A percentile compares a stretch with the other conserved stretches of the same genome.
Conservation (phyloP, 768 basidiomycete species). For the Rubroboletus satanas region DNA sequence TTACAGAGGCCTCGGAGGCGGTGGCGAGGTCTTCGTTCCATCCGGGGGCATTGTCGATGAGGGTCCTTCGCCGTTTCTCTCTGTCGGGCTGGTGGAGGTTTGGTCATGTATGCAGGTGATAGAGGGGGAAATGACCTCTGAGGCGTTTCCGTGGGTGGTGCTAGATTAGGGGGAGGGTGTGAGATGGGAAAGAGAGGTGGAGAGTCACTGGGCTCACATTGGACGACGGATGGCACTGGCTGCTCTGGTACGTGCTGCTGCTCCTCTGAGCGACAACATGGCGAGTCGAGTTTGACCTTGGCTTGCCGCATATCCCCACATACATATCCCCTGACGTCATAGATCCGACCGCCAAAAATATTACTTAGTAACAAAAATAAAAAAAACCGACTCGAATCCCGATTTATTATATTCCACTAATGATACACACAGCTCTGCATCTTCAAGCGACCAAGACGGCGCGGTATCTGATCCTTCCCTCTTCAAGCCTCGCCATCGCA, state of each 20-base stretch:
- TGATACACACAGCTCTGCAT: not conserved
- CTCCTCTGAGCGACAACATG: constrained; percentile 18
- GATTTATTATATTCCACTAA: too few relatives aligned
- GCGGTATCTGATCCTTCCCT: constrained; percentile 31
- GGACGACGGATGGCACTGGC: not conserved
- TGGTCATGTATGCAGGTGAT: not conserved
- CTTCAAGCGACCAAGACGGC: constrained; percentile 23
- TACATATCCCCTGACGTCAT: constrained; percentile 14
- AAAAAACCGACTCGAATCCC: too few relatives aligned
- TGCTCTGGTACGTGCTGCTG: not conserved
- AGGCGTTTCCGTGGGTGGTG: constrained; percentile 59
- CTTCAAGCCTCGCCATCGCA: constrained; percentile 24
- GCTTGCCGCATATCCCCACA: too few relatives aligned
- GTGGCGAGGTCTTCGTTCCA: constrained; percentile 70
- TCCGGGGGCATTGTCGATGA: constrained; percentile 55
- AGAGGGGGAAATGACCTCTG: constrained; percentile 37
- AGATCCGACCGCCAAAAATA: too few relatives aligned
- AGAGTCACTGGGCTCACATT: not conserved
- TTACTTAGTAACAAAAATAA: too few relatives aligned
- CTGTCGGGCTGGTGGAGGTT: constrained; percentile 41
- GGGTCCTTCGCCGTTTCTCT: constrained; percentile 55
- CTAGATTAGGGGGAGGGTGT: constrained; percentile 19
- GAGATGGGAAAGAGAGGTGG: not conserved
- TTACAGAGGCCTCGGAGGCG: constrained; percentile 61
- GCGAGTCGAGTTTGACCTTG: not conserved